Evolutionary conservation across 768 basidiomycete species (phyloP).

Genomic region (Collybiopsis confluens): DNA sequence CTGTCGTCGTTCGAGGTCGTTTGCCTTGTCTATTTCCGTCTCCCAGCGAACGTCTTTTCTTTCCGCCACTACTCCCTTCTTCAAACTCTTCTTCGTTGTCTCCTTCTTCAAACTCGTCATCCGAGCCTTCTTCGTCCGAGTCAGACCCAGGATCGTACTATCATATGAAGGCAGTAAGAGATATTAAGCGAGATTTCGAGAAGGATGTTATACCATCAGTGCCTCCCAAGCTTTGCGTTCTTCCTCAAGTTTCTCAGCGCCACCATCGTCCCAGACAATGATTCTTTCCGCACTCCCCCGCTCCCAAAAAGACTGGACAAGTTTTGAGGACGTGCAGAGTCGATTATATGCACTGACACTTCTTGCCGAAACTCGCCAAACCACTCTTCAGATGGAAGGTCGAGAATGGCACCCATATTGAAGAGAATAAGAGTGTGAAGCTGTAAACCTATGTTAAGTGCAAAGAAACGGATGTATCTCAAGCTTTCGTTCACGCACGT

Average conservation of each 20-base stretch:
- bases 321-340: constrained; percentile 88
- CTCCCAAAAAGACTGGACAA: constrained; percentile 79
- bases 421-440: constrained; percentile 87
- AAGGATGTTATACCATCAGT: constrained; percentile 54
- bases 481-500: constrained; percentile 41
- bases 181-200: background rate
- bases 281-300: constrained; percentile 68
- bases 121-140: constrained; percentile 56
- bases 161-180: constrained; percentile 4
- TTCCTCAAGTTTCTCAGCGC: constrained; percentile 61
- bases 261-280: constrained; percentile 92
- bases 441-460: constrained; percentile 29
- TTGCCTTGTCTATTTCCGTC: constrained; percentile 45
- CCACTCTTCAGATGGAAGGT: constrained; percentile 71
- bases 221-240: constrained; percentile 84
- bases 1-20: constrained; percentile 51
- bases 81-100: constrained; percentile 37
- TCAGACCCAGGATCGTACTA: constrained; percentile 79
- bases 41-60: constrained; percentile 47
- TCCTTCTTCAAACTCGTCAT: constrained; percentile 31
- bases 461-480: background rate
- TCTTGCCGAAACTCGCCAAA: constrained; percentile 66
- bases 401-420: constrained; percentile 87
- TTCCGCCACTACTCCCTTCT: constrained; percentile 33
- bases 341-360: constrained; percentile 87